phyloP scores from a whole-genome alignment of 1,284 basidiomycete genomes.

The Pseudozyma hubeiensis region DNA sequence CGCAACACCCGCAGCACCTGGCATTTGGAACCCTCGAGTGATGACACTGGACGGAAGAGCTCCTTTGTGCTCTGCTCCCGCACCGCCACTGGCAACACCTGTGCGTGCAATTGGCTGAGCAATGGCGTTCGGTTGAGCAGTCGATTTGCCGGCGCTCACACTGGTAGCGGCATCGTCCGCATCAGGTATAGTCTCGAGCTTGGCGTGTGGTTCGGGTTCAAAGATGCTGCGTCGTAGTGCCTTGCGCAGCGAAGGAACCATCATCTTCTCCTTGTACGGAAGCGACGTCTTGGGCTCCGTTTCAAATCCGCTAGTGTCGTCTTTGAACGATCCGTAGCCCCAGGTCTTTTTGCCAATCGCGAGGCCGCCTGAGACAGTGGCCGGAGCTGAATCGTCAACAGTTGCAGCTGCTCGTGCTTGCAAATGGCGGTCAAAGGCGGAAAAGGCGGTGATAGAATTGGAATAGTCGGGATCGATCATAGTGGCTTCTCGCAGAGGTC shows the following conservation, averaged over 20 bases:
- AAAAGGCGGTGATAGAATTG: conserved; percentile 21
- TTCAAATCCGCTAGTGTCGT: conserved; percentile 54
- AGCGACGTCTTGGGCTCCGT: conserved; percentile 67
- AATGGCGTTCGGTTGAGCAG: neutral
- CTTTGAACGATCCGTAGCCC: conserved; percentile 51
- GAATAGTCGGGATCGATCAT: conserved; percentile 42
- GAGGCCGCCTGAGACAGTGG: conserved; percentile 16
- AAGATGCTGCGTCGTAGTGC: conserved; percentile 49
- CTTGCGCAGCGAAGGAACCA: conserved; percentile 64
- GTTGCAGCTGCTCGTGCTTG: conserved; percentile 12
- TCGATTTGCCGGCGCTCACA: conserved; percentile 14
- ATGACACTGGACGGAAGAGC: conserved; percentile 45
- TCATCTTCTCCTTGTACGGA: conserved; percentile 65
- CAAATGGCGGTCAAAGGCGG: conserved; percentile 34
- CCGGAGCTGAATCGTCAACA: neutral
- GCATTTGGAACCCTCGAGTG: conserved; percentile 47
- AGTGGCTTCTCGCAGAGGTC: conserved; percentile 37
- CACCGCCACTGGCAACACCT: neutral
- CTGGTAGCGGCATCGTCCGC: conserved; percentile 36
- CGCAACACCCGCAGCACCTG: conserved; percentile 3
- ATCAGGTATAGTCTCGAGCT: conserved; percentile 47
- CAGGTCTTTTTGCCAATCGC: conserved; percentile 39
- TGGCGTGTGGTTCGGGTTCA: conserved; percentile 28
- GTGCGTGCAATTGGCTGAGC: conserved; percentile 10
- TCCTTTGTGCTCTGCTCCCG: conserved; percentile 30